Evolutionary conservation across 176 grass and related monocot species (phyloP), one percentile per base, ranked within the genome.

Genomic region (Aechmea fasciata): DNA sequence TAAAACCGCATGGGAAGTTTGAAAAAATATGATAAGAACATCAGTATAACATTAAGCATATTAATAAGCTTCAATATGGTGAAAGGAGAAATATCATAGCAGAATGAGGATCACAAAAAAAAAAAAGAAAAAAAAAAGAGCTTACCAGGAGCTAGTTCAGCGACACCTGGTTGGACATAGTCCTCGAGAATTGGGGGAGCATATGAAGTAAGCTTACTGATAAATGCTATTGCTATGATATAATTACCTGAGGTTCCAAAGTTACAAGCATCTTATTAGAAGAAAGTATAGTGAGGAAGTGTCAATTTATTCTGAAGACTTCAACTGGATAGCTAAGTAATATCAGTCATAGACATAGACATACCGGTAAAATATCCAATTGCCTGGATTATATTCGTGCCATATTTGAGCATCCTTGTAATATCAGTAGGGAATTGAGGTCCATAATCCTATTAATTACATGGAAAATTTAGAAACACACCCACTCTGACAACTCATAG

Each of bases 401-500:
- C 94, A 22, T 93, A 99, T 78, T 99, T 99, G 50, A 99, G 90
- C 94, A 99, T 90, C 78, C 75, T 93, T 4, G 94, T 99, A 70
- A 99, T 92, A 90, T 99, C 94, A 20, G 84, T 80, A 13, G 94
- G 94, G 22, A 99, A 83, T 71, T 88, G 94, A 68, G 94, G 84
- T 69, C 94, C 94, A 26, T 75, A 69, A 73, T 93, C 94, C 94
- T 99, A 82, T 69, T 70, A 70, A 28, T 72, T 49, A 68, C 52
- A 61, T 12, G 50, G 52, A 65, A 79, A 57, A 47, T 79, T 13
- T 50, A 77, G 33, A 41, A 7, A 41, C 33, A 41, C 7, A 41
- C 33, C 33, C 33, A 5, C 33, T 41, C 33, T 41, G 33, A 41
- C 3, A 3, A 41, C 33, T 7, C 33, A 41, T 41, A 41, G 33